These are phyloP conservation scores for Dothiorella sarmentorum DNA, from an alignment of 2,329 filamentous ascomycete species.

Conservation along the genomic window DNA sequence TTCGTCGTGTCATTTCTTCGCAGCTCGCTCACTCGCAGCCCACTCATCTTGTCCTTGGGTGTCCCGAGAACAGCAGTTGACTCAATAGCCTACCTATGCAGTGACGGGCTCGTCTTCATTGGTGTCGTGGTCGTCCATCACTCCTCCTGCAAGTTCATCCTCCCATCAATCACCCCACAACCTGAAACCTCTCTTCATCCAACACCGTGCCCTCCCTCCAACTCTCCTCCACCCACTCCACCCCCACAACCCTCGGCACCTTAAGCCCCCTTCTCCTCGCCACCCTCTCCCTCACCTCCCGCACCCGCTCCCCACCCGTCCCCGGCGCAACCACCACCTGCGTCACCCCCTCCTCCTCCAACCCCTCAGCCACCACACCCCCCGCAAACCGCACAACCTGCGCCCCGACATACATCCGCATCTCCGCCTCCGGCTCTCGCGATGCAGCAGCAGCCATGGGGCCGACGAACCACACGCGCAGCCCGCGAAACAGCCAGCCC, in stretches of 20 bases:
- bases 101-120: too few relatives aligned
- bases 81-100: too few relatives aligned
- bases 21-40: too few relatives aligned
- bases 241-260: slow-evolving; percentile 66
- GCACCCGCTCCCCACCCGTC: slow-evolving; percentile 41
- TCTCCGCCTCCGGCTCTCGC: slow-evolving; percentile 17
- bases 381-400: slow-evolving; percentile 67
- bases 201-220: slow-evolving; percentile 76
- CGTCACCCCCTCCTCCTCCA: slow-evolving; percentile 58
- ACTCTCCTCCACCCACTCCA: slow-evolving; percentile 72
- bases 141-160: too few relatives aligned
- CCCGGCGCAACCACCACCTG: slow-evolving; percentile 62
- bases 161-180: not conserved
- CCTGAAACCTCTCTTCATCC: slow-evolving; percentile 59
- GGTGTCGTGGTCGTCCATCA: too few relatives aligned
- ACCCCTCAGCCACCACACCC: slow-evolving; percentile 53
- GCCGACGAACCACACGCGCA: slow-evolving; percentile 25
- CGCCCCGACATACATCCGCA: slow-evolving; percentile 45
- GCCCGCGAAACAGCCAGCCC: slow-evolving; percentile 30
- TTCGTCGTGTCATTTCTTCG: too few relatives aligned
- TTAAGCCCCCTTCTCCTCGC: slow-evolving; percentile 34
- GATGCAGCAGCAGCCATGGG: not conserved
- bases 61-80: too few relatives aligned
- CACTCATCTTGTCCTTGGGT: too few relatives aligned
- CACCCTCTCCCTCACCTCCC: slow-evolving; percentile 46